A percentile compares a stretch with the other conserved stretches of the same genome.
phyloP scores from a whole-genome alignment of 78 protist species.

The Tieghemostelium lacteum region DNA sequence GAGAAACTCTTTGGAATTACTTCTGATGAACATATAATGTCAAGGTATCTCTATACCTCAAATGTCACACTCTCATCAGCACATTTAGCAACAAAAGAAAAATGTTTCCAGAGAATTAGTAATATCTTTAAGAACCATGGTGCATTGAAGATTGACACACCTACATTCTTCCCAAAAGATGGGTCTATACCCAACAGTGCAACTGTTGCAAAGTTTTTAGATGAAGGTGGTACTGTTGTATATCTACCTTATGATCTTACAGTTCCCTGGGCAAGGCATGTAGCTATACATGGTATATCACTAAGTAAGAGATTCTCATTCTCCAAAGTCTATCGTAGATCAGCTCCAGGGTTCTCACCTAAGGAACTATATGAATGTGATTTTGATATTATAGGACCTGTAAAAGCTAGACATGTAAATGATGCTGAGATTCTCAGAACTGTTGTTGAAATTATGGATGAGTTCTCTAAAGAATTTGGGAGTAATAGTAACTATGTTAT shows the following conservation, averaged over 20 bases:
- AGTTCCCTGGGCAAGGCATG: constrained; percentile 80
- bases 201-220: constrained; percentile 43
- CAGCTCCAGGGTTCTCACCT: constrained; percentile 52
- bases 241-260: constrained; percentile 74
- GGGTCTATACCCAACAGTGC: background rate
- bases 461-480: constrained; percentile 31
- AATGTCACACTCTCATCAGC: background rate
- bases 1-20: constrained; percentile 56
- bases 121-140: constrained; percentile 60
- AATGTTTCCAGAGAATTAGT: background rate
- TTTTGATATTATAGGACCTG: constrained; percentile 81
- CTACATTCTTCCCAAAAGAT: constrained; percentile 70
- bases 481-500: constrained; percentile 5
- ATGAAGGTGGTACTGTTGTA: constrained; percentile 79
- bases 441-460: constrained; percentile 70
- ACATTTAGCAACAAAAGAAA: constrained; percentile 24
- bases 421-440: constrained; percentile 72
- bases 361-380: constrained; percentile 79
- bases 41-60: constrained; percentile 40
- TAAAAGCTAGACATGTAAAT: constrained; percentile 5
- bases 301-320: constrained; percentile 24
- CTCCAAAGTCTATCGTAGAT: constrained; percentile 51
- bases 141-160: constrained; percentile 71
- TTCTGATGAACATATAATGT: constrained; percentile 34
- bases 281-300: constrained; percentile 49